Conservation (phyloP, 345 rosid species). For the Syzygium aromaticum region DNA sequence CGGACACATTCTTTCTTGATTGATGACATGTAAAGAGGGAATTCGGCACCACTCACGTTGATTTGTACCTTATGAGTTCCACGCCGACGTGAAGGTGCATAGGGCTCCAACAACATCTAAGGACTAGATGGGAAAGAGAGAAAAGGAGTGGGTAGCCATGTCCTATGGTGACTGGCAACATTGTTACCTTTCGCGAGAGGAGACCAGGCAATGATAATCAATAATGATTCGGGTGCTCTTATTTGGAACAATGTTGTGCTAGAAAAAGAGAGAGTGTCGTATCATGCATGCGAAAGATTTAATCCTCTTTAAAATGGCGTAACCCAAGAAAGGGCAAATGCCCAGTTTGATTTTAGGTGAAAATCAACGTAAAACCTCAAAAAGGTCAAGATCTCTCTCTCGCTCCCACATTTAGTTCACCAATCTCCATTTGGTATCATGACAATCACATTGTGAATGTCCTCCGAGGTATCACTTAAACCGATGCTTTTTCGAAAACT, state of each 20-base stretch:
- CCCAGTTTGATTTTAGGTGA: no score
- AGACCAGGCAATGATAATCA: no score
- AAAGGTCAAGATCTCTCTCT: no score
- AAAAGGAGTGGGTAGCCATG: neutral
- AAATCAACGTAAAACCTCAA: no score
- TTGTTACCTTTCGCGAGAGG: no score
- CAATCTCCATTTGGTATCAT: no score
- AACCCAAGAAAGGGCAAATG: neutral
- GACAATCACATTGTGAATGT: no score
- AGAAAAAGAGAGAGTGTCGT: neutral
- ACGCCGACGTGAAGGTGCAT: neutral
- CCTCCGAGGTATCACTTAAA: accelerated
- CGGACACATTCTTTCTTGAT: neutral
- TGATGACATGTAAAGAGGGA: neutral
- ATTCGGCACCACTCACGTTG: neutral
- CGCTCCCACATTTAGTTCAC: neutral
- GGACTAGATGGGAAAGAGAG: neutral
- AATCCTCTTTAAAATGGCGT: neutral
- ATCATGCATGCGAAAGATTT: neutral
- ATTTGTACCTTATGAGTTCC: neutral
- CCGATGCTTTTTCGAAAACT: neutral
- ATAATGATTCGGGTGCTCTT: neutral
- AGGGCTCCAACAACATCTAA: neutral
- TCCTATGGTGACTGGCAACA: neutral
- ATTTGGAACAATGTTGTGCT: neutral